A percentile compares a stretch with the other conserved stretches of the same genome.
Evolutionary conservation across 352 stramenopile genomes (phyloP).

Genomic region (Phytopythium cucurbitacearum): DNA sequence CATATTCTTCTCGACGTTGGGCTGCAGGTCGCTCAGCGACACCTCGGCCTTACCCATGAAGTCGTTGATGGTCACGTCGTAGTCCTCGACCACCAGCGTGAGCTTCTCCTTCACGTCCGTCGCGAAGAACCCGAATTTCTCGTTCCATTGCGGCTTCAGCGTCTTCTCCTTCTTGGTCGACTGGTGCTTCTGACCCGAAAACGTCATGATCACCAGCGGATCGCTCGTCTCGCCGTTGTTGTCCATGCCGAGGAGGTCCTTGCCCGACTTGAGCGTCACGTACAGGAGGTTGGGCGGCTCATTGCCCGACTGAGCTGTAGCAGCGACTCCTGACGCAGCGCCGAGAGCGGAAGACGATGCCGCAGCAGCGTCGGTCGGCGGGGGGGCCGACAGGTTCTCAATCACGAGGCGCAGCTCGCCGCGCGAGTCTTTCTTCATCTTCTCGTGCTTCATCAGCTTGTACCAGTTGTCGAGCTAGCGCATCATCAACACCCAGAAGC

Average conservation of each 20-base stretch:
- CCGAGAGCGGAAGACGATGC: slow-evolving; percentile 3
- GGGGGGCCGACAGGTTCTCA: slow-evolving; percentile 14
- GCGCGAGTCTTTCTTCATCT: slow-evolving; percentile 72
- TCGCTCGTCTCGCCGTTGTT: slow-evolving; percentile 80
- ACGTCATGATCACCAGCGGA: slow-evolving; percentile 78
- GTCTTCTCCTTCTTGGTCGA: slow-evolving; percentile 73
- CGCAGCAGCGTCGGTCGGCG: slow-evolving; percentile 1
- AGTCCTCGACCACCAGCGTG: slow-evolving; percentile 60
- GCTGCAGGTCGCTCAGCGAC: slow-evolving; percentile 44
- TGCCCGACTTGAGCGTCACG: slow-evolving; percentile 68
- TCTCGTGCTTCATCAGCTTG: slow-evolving; percentile 46
- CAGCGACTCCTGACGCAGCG: slow-evolving; percentile 12
- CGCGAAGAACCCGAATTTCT: slow-evolving; percentile 73
- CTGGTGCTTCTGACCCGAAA: slow-evolving; percentile 78
- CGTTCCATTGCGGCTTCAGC: slow-evolving; percentile 70
- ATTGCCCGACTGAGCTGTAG: slow-evolving; percentile 3
- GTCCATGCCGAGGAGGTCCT: slow-evolving; percentile 84
- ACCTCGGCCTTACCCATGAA: slow-evolving; percentile 73
- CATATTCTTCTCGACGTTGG: slow-evolving; percentile 52
- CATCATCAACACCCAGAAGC: not conserved
- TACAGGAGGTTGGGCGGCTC: slow-evolving; percentile 62
- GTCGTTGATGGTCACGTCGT: slow-evolving; percentile 74
- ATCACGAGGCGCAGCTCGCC: slow-evolving; percentile 57
- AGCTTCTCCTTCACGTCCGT: slow-evolving; percentile 52
- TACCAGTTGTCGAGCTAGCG: slow-evolving; percentile 65